Evolutionary conservation across 306 rosid genomes (phyloP), one percentile per base, ranked within the genome.

Genomic region (Malus sylvestris): DNA sequence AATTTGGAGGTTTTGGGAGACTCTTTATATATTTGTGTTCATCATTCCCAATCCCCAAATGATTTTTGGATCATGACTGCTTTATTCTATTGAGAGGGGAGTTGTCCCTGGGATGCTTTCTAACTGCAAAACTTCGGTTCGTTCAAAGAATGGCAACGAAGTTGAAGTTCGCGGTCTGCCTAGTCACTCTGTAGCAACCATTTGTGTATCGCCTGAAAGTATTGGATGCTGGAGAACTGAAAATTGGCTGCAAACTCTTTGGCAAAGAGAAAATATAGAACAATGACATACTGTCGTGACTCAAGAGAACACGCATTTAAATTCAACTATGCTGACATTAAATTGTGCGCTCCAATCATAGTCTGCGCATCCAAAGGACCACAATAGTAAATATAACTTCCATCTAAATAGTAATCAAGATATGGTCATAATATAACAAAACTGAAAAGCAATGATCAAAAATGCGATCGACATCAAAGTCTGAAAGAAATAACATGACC

Each of bases 381-480:
- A 38, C 49, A 35, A 66, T 8, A 35, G 10, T 27, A 53, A 57
- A 57, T 10, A 33, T 59, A 59, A 59, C 27, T 59, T 73, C 40
- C 79, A 70, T 22, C 73, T 27, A 74, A 19, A 29, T 44, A 29
- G 69, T 8, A 74, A 46, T 22, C 62, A 29, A 38, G 9, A n/a
- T 45, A 65, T 20, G 30, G 60, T 82, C 75, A 52, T 68, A 59
- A 42, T 8, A 61, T 58, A 30, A n/a, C 25, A 42, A 44, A 68
- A 79, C 15, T 14, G 27, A 42, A 76, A 4, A 67, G 73, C 42
- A 42, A 30, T 29, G 69, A 60, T 61, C 84, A 84, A 87, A 82
- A 81, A 23, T 76, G 80, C 72, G 83, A 75, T 72, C 66, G 12
- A 42, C 81, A 68, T 70, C 35, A 32, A 64, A 29, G 76, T 87